Base-by-base conservation (phyloP, 73 alveolate species). In the Paramecium tetraurelia region DNA sequence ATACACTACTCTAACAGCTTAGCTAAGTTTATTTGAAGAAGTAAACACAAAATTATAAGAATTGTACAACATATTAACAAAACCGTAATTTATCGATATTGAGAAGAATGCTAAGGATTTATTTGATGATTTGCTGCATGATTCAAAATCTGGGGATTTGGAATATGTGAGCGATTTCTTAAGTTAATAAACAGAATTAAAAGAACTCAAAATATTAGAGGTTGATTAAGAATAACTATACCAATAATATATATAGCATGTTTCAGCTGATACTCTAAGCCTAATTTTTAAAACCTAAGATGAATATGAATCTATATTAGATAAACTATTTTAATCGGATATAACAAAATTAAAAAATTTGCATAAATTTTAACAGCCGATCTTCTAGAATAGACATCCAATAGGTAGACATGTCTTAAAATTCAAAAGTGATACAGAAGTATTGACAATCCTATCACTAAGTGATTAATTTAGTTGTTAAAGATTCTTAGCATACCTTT, bases 21-120 rank as follows among this genome's bases (percentile, higher is more conserved):
- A 75, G 9, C 38, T 41, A 75, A 75, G n/a, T 41, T 75, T 41
- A 75, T 75, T 75, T 38, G 87, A 75, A 75, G 87, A 75, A 38
- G 14, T 75, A 12, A 75, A 35, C 20, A 7, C 35, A 11, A 75
- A 75, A 35, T 75, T 75, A 16, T 38, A 75, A 22, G 87, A 75
- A n/a, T 36, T 75, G 35, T 38, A 75, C 22, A 35, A 22, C 35
- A 41, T 38, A 3, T 22, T 75, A 12, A 38, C 36, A 35, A 75
- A 75, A 75, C 87, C 87, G 16, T 10, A 21, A 38, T 75, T 75
- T 75, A 29, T 75, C 5, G 59, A 75, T 38, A 75, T 75, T 75
- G 59, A 75, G 6, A 41, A 75, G n/a, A 35, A 75, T 35, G 87
- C 87, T 12, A 29, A 75, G 29, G 58, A 35, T 6, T 35, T 75